Conservation (phyloP, 306 rosid genomes). For the Quercus glauca region DNA sequence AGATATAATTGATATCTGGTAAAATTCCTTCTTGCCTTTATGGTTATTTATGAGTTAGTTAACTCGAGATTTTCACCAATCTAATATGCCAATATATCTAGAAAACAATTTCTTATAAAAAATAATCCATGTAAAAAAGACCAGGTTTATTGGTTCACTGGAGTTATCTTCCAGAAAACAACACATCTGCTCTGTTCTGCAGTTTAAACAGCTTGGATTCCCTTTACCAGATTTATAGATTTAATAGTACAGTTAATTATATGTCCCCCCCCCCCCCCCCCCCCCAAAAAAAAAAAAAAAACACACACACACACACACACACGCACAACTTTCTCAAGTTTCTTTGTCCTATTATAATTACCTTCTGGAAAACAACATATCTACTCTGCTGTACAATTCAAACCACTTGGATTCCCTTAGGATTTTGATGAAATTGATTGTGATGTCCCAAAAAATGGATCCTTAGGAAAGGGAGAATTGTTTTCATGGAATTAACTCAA, state of each 20-base stretch:
- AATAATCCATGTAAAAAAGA: too few relatives aligned
- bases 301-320: fast-evolving
- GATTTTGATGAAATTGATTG: background rate
- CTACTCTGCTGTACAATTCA: background rate
- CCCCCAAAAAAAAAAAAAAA: too few relatives aligned
- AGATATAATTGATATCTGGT: background rate
- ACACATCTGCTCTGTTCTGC: background rate
- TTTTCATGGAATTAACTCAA: too few relatives aligned
- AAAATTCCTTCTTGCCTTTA: background rate
- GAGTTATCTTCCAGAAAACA: background rate
- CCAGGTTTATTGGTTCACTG: background rate
- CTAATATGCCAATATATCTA: background rate
- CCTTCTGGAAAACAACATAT: background rate
- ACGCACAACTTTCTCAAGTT: background rate
- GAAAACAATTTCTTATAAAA: background rate
- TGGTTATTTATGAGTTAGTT: background rate
- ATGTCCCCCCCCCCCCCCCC: too few relatives aligned
- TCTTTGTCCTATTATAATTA: background rate
- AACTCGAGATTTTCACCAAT: background rate
- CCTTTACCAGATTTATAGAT: too few relatives aligned
- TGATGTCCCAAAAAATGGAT: background rate
- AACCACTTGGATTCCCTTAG: conserved; percentile 2
- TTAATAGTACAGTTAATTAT: too few relatives aligned
- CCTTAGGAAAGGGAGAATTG: background rate
- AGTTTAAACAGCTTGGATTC: too few relatives aligned